Conservation (phyloP, 108 stramenopile genomes). For the Hondaea fermentalgiana region DNA sequence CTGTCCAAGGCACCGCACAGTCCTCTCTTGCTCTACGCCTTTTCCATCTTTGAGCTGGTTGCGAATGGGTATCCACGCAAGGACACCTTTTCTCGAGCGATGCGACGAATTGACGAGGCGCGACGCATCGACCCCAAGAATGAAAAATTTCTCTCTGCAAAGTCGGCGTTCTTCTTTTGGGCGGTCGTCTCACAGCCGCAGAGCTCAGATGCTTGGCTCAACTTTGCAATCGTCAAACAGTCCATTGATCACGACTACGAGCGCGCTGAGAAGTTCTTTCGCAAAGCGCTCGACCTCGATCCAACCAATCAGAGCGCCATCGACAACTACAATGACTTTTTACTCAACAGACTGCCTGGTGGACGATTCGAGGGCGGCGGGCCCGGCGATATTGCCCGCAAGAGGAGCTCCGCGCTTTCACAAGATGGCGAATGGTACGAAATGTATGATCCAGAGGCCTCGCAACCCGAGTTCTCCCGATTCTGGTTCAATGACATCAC, state of each 20-base stretch:
- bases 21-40: conserved; percentile 46
- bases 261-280: conserved; percentile 50
- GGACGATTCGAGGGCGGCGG: conserved; percentile 31
- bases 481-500: not conserved
- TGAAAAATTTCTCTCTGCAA: conserved; percentile 36
- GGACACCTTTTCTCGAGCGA: conserved; percentile 35
- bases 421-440: not conserved
- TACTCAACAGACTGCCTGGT: conserved; percentile 45
- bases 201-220: conserved; percentile 42
- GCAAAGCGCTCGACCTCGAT: conserved; percentile 41
- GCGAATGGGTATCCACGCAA: conserved; percentile 31
- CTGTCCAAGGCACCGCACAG: conserved; percentile 46
- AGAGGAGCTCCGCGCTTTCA: conserved; percentile 25
- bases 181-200: conserved; percentile 44
- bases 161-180: conserved; percentile 51
- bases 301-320: conserved; percentile 37
- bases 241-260: conserved; percentile 43
- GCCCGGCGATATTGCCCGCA: conserved; percentile 33
- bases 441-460: not conserved
- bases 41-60: conserved; percentile 47
- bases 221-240: conserved; percentile 54
- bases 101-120: conserved; percentile 43
- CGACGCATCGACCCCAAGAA: conserved; percentile 35
- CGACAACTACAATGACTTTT: conserved; percentile 44
- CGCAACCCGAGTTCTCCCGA: not conserved